Evolutionary conservation across 352 stramenopile genomes (phyloP).

Genomic region (Phytophthora pluvialis): DNA sequence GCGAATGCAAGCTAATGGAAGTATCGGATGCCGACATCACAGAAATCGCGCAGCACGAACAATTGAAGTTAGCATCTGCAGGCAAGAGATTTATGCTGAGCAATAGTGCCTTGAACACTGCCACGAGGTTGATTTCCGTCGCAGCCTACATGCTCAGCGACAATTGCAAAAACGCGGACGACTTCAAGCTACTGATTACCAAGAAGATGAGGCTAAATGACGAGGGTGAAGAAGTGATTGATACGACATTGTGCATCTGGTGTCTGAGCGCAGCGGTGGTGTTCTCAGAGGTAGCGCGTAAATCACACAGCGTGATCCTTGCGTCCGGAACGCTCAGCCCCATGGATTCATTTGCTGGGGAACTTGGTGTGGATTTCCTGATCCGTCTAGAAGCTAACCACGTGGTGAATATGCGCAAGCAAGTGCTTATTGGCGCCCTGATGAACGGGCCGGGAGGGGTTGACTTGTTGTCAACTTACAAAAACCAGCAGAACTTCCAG

Average conservation of each 20-base stretch:
- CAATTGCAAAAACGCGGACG: constrained; percentile 75
- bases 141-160: constrained; percentile 76
- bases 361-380: constrained; percentile 82
- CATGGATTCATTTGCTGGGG: constrained; percentile 86
- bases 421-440: constrained; percentile 76
- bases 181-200: constrained; percentile 72
- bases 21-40: constrained; percentile 17
- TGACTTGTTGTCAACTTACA: constrained; percentile 73
- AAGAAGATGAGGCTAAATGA: constrained; percentile 32
- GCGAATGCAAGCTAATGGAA: constrained; percentile 36
- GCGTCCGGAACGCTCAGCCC: constrained; percentile 83
- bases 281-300: constrained; percentile 66
- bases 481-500: constrained; percentile 78
- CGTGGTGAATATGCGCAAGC: constrained; percentile 82
- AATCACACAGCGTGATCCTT: constrained; percentile 73
- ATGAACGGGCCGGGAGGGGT: constrained; percentile 67
- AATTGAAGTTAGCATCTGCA: constrained; percentile 17
- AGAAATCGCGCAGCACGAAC: constrained; percentile 27
- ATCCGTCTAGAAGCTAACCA: constrained; percentile 85
- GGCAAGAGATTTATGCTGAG: constrained; percentile 45
- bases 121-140: constrained; percentile 63
- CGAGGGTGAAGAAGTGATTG: constrained; percentile 40
- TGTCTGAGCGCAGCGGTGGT: constrained; percentile 81
- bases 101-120: constrained; percentile 59
- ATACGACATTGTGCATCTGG: constrained; percentile 83